Conservation (phyloP, 2,329 filamentous ascomycete species). For the Penicillium glabrum region DNA sequence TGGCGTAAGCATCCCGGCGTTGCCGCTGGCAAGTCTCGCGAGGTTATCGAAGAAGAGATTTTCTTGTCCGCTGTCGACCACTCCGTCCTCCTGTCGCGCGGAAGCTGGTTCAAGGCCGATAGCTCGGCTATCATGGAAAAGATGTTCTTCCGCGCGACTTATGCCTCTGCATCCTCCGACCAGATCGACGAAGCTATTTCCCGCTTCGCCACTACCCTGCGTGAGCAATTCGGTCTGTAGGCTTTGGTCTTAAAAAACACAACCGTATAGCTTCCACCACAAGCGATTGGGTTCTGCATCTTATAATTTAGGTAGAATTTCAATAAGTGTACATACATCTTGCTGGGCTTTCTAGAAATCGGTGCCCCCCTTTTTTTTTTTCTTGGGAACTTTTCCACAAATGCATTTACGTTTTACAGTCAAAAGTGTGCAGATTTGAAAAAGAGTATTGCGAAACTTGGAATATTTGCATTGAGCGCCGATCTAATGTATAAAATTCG, state of each 20-base stretch:
- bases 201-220: constrained; percentile 73
- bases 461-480: too few species aligned
- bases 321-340: background rate
- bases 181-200: constrained; percentile 71
- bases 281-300: background rate
- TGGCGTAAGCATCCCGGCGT: constrained; percentile 47
- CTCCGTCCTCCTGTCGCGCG: constrained; percentile 77
- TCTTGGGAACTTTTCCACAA: background rate
- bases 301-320: background rate
- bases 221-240: constrained; percentile 57
- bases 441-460: too few species aligned
- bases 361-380: background rate
- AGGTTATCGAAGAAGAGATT: constrained; percentile 75
- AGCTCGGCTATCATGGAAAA: constrained; percentile 57
- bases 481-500: too few species aligned
- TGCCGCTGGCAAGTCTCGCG: constrained; percentile 37
- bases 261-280: background rate
- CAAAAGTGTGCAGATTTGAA: background rate
- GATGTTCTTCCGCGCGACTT: constrained; percentile 88
- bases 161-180: constrained; percentile 72
- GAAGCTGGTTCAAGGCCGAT: constrained; percentile 89
- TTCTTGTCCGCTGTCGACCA: constrained; percentile 74
- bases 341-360: background rate
- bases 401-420: background rate
- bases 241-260: background rate